Evolutionary conservation across 768 basidiomycete species (phyloP).

Genomic region (Auriculariales sp.): DNA sequence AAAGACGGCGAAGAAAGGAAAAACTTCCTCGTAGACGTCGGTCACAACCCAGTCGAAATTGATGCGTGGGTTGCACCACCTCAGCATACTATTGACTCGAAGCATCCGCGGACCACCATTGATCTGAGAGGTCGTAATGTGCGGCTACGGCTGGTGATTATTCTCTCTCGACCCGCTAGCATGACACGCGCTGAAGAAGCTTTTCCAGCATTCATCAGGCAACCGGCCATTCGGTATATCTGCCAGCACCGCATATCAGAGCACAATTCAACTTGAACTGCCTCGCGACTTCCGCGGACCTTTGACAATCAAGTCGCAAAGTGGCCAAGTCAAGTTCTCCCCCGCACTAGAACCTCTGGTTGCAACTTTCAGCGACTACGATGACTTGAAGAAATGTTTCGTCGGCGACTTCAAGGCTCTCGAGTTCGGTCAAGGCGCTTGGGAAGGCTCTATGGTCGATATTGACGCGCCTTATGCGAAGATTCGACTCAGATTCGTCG

Average conservation of each 20-base stretch:
- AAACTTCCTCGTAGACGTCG: neutral
- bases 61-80: neutral
- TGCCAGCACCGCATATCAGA: neutral
- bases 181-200: neutral
- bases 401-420: neutral
- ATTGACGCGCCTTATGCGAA: neutral
- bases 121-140: neutral
- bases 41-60: neutral
- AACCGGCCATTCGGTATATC: neutral
- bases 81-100: neutral
- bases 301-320: neutral
- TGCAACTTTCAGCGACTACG: neutral
- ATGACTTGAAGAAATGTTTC: neutral
- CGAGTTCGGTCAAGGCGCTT: neutral
- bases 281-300: neutral
- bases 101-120: neutral
- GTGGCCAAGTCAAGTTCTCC: neutral
- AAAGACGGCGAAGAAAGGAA: neutral
- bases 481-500: neutral
- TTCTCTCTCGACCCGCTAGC: no score
- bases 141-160: neutral
- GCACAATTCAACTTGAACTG: neutral
- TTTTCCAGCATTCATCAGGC: neutral
- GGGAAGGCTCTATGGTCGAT: neutral
- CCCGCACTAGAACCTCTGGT: neutral